A percentile compares a stretch with the other conserved stretches of the same genome.
phyloP scores from a whole-genome alignment of 2,329 filamentous ascomycete species.

The Fusarium verrucosum region DNA sequence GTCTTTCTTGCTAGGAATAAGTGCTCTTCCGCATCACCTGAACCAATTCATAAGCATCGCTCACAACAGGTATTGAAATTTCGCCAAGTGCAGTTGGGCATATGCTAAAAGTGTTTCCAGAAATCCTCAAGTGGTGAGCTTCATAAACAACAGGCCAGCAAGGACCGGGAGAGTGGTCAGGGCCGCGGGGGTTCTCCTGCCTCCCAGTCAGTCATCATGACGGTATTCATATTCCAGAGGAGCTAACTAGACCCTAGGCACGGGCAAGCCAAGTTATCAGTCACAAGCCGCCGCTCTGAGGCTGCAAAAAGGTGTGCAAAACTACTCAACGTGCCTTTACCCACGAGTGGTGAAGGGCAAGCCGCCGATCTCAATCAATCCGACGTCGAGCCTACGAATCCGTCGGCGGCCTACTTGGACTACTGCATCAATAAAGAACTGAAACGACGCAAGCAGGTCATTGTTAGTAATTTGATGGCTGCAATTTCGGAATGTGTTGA shows the following conservation, averaged over 20 bases:
- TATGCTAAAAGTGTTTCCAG: conserved; percentile 9
- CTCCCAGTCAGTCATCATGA: conserved; percentile 22
- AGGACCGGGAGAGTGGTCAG: conserved; percentile 40
- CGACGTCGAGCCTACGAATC: conserved; percentile 43
- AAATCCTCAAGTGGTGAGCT: conserved; percentile 11
- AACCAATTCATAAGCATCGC: conserved; percentile 6
- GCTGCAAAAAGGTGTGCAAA: conserved; percentile 17
- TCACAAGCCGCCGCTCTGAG: conserved; percentile 19
- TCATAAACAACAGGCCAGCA: conserved; percentile 14
- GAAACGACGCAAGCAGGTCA: conserved; percentile 14
- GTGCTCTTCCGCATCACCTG: conserved; percentile 31
- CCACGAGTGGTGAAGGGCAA: conserved; percentile 23
- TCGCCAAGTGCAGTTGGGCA: too few relatives aligned
- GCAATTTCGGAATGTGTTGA: conserved; percentile 25
- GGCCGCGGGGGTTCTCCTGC: conserved; percentile 37
- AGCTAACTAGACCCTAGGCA: conserved; percentile 10
- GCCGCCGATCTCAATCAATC: conserved; percentile 36
- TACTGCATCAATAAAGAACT: conserved; percentile 24
- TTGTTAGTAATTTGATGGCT: conserved; percentile 30
- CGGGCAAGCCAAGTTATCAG: conserved; percentile 24
- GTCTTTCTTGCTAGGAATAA: conserved; percentile 35
- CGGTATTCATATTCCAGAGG: too few relatives aligned
- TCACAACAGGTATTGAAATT: conserved; percentile 11
- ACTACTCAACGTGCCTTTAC: conserved; percentile 35
- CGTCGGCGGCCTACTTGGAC: conserved; percentile 39